These are phyloP conservation scores for Teratosphaeria pseudoeucalypti DNA, from an alignment of 2,329 filamentous ascomycete genomes.

Conservation along the genomic window DNA sequence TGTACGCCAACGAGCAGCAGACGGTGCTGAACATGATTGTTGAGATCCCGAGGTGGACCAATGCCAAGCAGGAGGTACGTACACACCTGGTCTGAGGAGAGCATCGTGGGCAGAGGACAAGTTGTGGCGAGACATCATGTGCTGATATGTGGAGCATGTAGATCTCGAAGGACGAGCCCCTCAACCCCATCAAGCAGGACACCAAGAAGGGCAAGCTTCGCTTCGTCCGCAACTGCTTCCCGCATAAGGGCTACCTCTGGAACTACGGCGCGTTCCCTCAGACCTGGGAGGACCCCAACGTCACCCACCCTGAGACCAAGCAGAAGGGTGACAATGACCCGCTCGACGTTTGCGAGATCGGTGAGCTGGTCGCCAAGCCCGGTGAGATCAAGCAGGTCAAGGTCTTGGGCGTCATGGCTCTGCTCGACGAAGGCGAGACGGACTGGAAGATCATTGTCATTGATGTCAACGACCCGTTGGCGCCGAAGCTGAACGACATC, in stretches of 20 bases:
- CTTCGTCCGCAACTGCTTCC: slow-evolving; percentile 99
- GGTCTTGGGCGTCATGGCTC: slow-evolving; percentile 97
- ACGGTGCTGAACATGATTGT: slow-evolving; percentile 98
- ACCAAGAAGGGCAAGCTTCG: slow-evolving; percentile 99
- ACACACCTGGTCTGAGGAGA: neutral
- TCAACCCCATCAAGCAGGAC: slow-evolving; percentile 99
- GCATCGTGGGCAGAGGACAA: neutral
- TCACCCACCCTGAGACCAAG: slow-evolving; percentile 96
- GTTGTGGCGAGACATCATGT: neutral
- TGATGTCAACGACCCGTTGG: slow-evolving; percentile 93
- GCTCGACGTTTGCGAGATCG: slow-evolving; percentile 98
- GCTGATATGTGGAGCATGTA: slow-evolving; percentile 32
- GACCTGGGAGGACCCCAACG: slow-evolving; percentile 99
- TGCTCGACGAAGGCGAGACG: slow-evolving; percentile 98
- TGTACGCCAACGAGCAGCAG: slow-evolving; percentile 94
- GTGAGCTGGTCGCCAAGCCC: slow-evolving; percentile 89
- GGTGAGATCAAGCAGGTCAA: slow-evolving; percentile 99
- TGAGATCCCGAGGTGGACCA: slow-evolving; percentile 99
- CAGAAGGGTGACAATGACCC: slow-evolving; percentile 99
- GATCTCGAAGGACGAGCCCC: slow-evolving; percentile 97
- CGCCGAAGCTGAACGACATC: slow-evolving; percentile 92
- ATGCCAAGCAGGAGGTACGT: slow-evolving; percentile 95
- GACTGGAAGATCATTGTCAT: slow-evolving; percentile 99
- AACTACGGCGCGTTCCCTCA: slow-evolving; percentile 99
- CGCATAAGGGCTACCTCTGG: slow-evolving; percentile 99